Percentiles rank a stretch among this genome's conserved stretches.
Conservation (phyloP, 352 stramenopile genomes). For the Phytophthora hibernalis region DNA sequence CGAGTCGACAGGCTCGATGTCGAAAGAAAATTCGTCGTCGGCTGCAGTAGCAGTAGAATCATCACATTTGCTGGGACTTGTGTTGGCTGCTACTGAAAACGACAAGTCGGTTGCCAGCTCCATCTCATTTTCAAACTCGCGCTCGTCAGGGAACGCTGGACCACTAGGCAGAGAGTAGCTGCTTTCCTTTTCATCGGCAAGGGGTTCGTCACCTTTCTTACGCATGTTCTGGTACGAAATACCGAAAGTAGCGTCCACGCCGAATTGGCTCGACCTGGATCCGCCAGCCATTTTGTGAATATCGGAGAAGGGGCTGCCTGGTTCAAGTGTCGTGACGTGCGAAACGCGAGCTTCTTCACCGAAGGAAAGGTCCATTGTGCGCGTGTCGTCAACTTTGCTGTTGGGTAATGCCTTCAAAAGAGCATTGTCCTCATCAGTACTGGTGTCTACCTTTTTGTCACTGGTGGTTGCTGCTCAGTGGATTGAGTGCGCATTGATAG, state of each 20-base stretch:
- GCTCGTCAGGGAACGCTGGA: slow-evolving; percentile 56
- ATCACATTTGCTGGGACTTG: not conserved
- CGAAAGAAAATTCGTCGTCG: slow-evolving; percentile 58
- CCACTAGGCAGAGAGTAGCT: slow-evolving; percentile 44
- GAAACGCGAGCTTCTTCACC: slow-evolving; percentile 45
- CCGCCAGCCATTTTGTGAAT: slow-evolving; percentile 31
- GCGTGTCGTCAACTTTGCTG: slow-evolving; percentile 12
- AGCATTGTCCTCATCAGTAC: slow-evolving; percentile 14
- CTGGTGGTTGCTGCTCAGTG: not conserved
- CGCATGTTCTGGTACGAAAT: slow-evolving; percentile 65
- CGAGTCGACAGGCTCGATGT: slow-evolving; percentile 2
- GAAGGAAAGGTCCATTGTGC: slow-evolving; percentile 30
- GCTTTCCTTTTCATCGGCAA: slow-evolving; percentile 11
- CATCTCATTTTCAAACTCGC: slow-evolving; percentile 55
- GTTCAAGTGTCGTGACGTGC: slow-evolving; percentile 34
- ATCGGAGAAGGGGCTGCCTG: slow-evolving; percentile 25
- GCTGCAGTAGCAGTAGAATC: slow-evolving; percentile 5
- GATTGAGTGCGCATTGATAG: slow-evolving; percentile 6
- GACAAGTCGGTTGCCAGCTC: slow-evolving; percentile 38
- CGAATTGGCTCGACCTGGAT: slow-evolving; percentile 7
- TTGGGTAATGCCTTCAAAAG: slow-evolving; percentile 27
- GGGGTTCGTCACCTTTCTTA: slow-evolving; percentile 30
- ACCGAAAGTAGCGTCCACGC: slow-evolving; percentile 46
- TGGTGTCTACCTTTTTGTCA: slow-evolving; percentile 1
- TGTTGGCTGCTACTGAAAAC: slow-evolving; percentile 40